Conservation (phyloP, 768 basidiomycete species). For the Hericium erinaceus region DNA sequence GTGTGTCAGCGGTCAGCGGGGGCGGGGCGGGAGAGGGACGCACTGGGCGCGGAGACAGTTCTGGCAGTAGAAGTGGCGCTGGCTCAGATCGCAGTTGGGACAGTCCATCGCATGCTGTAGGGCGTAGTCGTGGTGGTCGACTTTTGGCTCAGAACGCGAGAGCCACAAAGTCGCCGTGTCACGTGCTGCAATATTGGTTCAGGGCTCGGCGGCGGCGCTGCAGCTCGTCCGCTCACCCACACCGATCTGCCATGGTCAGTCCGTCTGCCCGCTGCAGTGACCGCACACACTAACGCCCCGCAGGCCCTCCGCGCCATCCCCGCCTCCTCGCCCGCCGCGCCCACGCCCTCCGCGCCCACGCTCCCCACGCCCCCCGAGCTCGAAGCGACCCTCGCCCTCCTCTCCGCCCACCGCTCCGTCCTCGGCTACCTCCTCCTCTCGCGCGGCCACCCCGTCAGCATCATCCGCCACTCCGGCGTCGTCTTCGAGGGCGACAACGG, state of each 20-base stretch:
- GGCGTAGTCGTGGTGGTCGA: neutral
- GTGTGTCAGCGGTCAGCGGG: neutral
- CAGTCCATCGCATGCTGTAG: constrained; percentile 16
- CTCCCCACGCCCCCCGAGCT: constrained; percentile 61
- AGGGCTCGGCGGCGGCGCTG: neutral
- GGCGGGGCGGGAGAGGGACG: constrained; percentile 1
- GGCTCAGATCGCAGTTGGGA: constrained; percentile 14
- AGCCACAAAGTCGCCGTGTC: neutral
- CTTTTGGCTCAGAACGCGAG: neutral
- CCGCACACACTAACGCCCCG: neutral
- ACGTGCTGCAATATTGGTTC: neutral
- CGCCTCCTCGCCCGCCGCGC: constrained; percentile 17
- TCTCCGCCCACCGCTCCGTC: constrained; percentile 78
- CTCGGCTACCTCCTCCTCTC: constrained; percentile 82
- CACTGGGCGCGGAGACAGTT: constrained; percentile 15
- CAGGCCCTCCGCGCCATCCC: constrained; percentile 1
- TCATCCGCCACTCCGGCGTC: constrained; percentile 79
- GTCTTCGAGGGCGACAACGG: constrained; percentile 84
- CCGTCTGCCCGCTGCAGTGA: too few species aligned
- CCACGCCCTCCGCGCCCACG: constrained; percentile 10
- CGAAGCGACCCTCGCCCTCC: constrained; percentile 65
- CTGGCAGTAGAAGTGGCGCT: constrained; percentile 14
- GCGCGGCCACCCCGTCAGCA: constrained; percentile 59
- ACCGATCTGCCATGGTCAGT: neutral
- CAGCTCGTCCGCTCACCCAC: neutral